Percentiles rank a stretch among this genome's conserved stretches.
Evolutionary conservation across 192 early-diverging fungal genomes (phyloP).

Genomic region (Pilaira anomala): DNA sequence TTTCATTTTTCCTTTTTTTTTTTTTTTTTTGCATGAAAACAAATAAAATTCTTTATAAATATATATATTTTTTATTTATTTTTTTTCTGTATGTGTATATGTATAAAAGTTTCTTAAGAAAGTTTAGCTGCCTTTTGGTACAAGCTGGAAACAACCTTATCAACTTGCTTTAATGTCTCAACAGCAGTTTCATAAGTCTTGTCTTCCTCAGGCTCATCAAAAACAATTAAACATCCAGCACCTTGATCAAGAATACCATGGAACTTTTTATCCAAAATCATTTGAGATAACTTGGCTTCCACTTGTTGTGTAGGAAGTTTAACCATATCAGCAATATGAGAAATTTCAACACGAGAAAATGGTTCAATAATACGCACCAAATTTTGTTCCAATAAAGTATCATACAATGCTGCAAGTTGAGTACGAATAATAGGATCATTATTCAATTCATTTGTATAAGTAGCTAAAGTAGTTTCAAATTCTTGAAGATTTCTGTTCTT

Average conservation of each 20-base stretch:
- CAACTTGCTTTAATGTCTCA: constrained; percentile 96
- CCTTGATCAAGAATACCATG: constrained; percentile 97
- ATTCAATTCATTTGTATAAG: constrained; percentile 83
- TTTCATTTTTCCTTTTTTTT: no score
- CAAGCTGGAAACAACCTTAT: constrained; percentile 90
- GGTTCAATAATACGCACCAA: constrained; percentile 96
- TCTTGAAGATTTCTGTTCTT: constrained; percentile 96
- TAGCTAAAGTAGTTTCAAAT: constrained; percentile 88
- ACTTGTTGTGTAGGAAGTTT: constrained; percentile 91
- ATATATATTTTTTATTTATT: no score
- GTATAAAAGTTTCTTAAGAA: background rate
- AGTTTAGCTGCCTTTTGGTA: constrained; percentile 71
- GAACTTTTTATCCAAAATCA: constrained; percentile 98
- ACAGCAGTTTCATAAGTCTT: constrained; percentile 90
- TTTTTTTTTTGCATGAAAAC: background rate
- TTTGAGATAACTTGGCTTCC: constrained; percentile 94
- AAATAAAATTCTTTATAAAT: background rate
- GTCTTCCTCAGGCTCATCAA: constrained; percentile 85
- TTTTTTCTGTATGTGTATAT: no score
- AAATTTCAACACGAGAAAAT: constrained; percentile 94
- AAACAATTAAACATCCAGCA: constrained; percentile 91
- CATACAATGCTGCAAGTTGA: constrained; percentile 91
- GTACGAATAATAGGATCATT: constrained; percentile 93
- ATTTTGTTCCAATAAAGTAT: constrained; percentile 96
- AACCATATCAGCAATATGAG: constrained; percentile 91